Evolutionary conservation across 192 early-diverging fungal species (phyloP).

Genomic region (Globomyces pollinis-pini): DNA sequence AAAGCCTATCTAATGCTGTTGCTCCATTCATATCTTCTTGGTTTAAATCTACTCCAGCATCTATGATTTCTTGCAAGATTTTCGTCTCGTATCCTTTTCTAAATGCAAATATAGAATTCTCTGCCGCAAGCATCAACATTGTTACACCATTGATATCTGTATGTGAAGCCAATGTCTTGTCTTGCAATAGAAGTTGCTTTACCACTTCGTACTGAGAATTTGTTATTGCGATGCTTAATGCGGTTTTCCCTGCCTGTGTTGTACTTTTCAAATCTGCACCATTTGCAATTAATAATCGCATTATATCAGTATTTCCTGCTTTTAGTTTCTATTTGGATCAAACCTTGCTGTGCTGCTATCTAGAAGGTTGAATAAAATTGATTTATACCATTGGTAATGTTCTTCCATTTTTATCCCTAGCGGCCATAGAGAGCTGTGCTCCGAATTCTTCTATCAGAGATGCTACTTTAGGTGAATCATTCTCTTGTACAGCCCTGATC

Average conservation of each 20-base stretch:
- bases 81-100: conserved; percentile 24
- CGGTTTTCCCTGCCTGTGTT: conserved; percentile 36
- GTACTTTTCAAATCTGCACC: conserved; percentile 26
- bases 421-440: conserved; percentile 31
- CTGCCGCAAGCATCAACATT: conserved; percentile 43
- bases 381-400: conserved; percentile 44
- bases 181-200: conserved; percentile 19
- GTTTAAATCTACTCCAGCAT: conserved; percentile 23
- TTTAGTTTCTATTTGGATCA: too few relatives aligned
- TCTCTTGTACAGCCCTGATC: conserved; percentile 28
- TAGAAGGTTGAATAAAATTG: background rate
- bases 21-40: conserved; percentile 28
- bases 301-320: conserved; percentile 26
- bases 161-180: background rate
- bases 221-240: conserved; percentile 31
- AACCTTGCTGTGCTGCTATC: conserved; percentile 34
- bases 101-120: conserved; percentile 23
- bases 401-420: conserved; percentile 36
- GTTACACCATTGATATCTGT: conserved; percentile 40
- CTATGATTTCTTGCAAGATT: conserved; percentile 25
- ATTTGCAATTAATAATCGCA: conserved; percentile 19
- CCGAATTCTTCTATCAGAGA: conserved; percentile 21
- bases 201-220: conserved; percentile 29
- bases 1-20: conserved; percentile 39
- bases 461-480: conserved; percentile 22